Base-by-base conservation (phyloP, 345 rosid species). In the Bretschneidera sinensis region DNA sequence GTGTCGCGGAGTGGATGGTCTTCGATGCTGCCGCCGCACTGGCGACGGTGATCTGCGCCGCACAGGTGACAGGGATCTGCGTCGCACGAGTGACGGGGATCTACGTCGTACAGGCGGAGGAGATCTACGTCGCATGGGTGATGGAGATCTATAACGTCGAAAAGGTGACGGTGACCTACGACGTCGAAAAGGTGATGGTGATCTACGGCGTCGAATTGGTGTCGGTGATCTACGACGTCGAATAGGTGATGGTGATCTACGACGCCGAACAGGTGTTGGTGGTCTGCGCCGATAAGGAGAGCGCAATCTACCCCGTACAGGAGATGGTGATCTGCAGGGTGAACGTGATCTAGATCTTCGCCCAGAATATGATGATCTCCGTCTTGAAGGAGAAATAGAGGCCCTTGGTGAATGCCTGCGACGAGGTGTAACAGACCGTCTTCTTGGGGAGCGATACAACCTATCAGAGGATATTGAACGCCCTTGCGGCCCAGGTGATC, bases 341-440 rank as follows among this genome's bases (percentile, higher is more conserved):
- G 79, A 76, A 59, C 55, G 61, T 43, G 90, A 87, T 31, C 87
- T 83, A 55, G 90, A 83, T 54, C 86, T 79, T 43, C 62, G 77
- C 67, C 79, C 73, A 43, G 62, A 70, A 77, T 80, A 61, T 2
- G 77, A 75, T 43, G 77, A 61, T 67, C 78, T 83, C 68, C 75
- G 73, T 69, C 83, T 75, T 43, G 76, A 71, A 54, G 91, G 96
- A 63, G 89, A 83, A 55, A 55, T 61, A 24, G 92, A 79, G 23
- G 51, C 70, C 34, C 60, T 73, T 53, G 86, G 80, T 24, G 85
- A 68, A 69, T 62, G 74, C 74, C 80, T 75, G 57, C 70, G 51
- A 43, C 59, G 77, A 56, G 82, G 80, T 7, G 81, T 55, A 56
- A 68, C 4, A 54, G 91, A 80, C 15, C 66, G 68, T 55, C 72